Evolutionary conservation across 495 filamentous ascomycete genomes (phyloP).

Genomic region (Cetradonia linearis): DNA sequence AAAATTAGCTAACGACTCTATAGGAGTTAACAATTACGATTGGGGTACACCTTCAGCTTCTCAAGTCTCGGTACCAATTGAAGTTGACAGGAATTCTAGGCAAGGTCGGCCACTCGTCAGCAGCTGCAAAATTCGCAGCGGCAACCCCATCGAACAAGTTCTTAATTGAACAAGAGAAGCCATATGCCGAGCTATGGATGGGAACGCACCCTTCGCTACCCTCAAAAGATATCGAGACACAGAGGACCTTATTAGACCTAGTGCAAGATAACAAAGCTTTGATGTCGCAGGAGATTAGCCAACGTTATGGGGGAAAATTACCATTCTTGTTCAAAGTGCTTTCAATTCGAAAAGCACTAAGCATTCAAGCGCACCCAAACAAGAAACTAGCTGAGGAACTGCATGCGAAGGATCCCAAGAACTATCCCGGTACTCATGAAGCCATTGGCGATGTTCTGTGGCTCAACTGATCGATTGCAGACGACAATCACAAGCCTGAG

Average conservation of each 20-base stretch:
- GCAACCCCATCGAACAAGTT: conserved; percentile 62
- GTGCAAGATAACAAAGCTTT: conserved; percentile 81
- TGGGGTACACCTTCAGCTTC: conserved; percentile 57
- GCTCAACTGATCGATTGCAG: conserved; percentile 29
- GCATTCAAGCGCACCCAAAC: conserved; percentile 96
- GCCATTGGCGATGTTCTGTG: background rate
- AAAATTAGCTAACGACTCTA: conserved; percentile 16
- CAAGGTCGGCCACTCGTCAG: conserved; percentile 65
- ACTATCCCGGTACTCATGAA: conserved; percentile 56
- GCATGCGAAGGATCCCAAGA: conserved; percentile 74
- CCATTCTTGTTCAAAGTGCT: conserved; percentile 98
- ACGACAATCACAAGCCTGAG: conserved; percentile 99
- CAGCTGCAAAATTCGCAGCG: conserved; percentile 65
- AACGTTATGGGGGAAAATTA: conserved; percentile 66
- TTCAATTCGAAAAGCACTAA: conserved; percentile 84
- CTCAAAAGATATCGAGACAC: conserved; percentile 75
- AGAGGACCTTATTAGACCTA: conserved; percentile 79
- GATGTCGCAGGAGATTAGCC: conserved; percentile 57
- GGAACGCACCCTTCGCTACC: conserved; percentile 94
- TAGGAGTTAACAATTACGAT: conserved; percentile 93
- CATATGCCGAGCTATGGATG: conserved; percentile 98
- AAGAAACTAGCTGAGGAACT: conserved; percentile 91
- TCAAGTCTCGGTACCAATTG: too few species aligned
- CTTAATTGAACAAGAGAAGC: conserved; percentile 64
- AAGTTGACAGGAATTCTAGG: conserved; percentile 37